phyloP scores from a whole-genome alignment of 805 yeast species.

The Yarrowia sp. region DNA sequence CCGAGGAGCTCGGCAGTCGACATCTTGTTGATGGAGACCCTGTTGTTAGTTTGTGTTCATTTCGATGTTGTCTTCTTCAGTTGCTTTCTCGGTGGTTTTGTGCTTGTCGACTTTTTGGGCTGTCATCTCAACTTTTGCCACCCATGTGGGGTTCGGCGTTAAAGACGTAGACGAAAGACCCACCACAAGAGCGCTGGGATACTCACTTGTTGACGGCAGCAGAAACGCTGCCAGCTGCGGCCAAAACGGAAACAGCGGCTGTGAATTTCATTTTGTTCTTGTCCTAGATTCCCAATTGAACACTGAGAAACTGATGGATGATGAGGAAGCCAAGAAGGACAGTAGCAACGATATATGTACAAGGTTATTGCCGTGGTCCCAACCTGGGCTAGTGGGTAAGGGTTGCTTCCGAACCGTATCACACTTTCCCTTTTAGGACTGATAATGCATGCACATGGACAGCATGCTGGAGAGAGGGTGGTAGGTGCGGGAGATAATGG shows the following conservation, averaged over 20 bases:
- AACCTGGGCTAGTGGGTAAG: constrained; percentile 16
- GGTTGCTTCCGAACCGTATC: constrained; percentile 23
- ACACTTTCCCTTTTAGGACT: constrained; percentile 18
- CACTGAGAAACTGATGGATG: constrained; percentile 23
- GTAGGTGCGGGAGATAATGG: background rate
- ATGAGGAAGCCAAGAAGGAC: constrained; percentile 17
- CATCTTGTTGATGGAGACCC: constrained; percentile 57
- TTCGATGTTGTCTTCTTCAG: background rate
- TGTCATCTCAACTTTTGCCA: background rate
- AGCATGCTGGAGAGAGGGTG: background rate
- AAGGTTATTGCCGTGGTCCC: constrained; percentile 23
- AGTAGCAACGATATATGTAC: constrained; percentile 19
- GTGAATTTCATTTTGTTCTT: constrained; percentile 30
- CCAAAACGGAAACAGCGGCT: constrained; percentile 29
- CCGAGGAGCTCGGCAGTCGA: constrained; percentile 56
- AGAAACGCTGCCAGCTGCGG: constrained; percentile 27
- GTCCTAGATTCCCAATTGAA: constrained; percentile 13
- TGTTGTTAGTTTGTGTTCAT: constrained; percentile 36
- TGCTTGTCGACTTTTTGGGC: background rate
- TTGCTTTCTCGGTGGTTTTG: background rate
- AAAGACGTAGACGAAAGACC: background rate
- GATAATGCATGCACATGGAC: constrained; percentile 22
- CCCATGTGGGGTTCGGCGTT: constrained; percentile 9
- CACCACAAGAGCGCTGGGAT: background rate
- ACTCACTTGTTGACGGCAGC: constrained; percentile 39